phyloP scores from a whole-genome alignment of 2,329 filamentous ascomycete species.

The Claviceps sp. region DNA sequence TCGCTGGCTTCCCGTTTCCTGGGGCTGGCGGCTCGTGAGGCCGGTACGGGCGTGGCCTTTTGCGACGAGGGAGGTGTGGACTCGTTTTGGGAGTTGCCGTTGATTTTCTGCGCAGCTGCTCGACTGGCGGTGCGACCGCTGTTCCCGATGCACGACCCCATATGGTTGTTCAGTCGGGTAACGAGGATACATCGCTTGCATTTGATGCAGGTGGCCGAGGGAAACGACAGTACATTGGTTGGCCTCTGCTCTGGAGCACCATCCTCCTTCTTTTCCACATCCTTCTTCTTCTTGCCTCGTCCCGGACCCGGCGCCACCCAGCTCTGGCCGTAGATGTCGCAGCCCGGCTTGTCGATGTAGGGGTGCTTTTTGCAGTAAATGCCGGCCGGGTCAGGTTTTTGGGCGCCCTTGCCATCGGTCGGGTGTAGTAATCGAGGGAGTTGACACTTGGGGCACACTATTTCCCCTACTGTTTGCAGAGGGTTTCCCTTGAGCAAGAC shows the following conservation, averaged over 20 bases:
- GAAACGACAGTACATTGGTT: conserved; percentile 49
- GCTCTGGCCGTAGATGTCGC: conserved; percentile 72
- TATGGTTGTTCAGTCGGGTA: conserved; percentile 52
- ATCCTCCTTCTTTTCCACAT: conserved; percentile 48
- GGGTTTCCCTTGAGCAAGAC: conserved; percentile 60
- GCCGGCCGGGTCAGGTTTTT: conserved; percentile 50
- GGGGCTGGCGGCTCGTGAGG: conserved; percentile 39
- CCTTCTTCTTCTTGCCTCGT: conserved; percentile 69
- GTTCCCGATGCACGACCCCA: conserved; percentile 55
- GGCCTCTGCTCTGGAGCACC: conserved; percentile 40
- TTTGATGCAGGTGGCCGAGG: conserved; percentile 53
- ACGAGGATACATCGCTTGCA: conserved; percentile 54
- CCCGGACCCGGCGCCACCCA: conserved; percentile 60
- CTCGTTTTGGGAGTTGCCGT: conserved; percentile 40
- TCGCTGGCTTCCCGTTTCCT: conserved; percentile 44
- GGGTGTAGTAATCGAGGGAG: conserved; percentile 61
- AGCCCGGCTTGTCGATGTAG: conserved; percentile 62
- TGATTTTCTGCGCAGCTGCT: conserved; percentile 49
- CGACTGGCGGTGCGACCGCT: conserved; percentile 49
- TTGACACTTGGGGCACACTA: conserved; percentile 61
- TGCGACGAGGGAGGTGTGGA: conserved; percentile 48
- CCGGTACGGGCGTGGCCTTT: conserved; percentile 45
- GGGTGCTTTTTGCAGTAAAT: conserved; percentile 71
- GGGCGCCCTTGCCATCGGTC: conserved; percentile 53
- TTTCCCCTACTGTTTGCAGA: conserved; percentile 55